A percentile compares a stretch with the other conserved stretches of the same genome.
Conservation (phyloP, 495 filamentous ascomycete genomes). For the Penicillium angulare region DNA sequence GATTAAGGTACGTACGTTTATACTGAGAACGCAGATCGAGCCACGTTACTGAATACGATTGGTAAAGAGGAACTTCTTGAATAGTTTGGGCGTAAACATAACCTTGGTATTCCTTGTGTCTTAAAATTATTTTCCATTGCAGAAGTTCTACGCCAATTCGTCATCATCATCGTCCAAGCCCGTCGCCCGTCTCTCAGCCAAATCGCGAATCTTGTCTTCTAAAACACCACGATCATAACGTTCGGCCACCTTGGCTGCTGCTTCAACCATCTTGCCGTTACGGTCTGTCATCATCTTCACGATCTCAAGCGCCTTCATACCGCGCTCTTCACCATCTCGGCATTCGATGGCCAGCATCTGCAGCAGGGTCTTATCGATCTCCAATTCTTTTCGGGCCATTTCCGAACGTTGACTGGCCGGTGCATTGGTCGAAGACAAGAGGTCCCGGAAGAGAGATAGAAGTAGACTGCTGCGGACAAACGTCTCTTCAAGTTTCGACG, state of each 20-base stretch:
- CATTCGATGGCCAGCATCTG: constrained; percentile 91
- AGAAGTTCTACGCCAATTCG: constrained; percentile 37
- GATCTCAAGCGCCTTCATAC: constrained; percentile 90
- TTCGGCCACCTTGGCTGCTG: constrained; percentile 78
- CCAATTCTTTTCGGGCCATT: constrained; percentile 67
- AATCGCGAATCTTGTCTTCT: constrained; percentile 80
- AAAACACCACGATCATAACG: constrained; percentile 73
- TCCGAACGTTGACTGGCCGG: constrained; percentile 61
- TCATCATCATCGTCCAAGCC: constrained; percentile 56
- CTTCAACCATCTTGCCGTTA: constrained; percentile 80
- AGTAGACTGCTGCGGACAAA: constrained; percentile 74
- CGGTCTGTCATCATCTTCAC: constrained; percentile 75
- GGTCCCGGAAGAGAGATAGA: constrained; percentile 68
- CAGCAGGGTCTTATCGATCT: constrained; percentile 82
- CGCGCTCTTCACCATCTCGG: constrained; percentile 83
- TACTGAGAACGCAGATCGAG: no score
- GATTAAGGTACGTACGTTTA: no score
- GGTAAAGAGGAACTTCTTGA: no score
- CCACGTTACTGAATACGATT: no score
- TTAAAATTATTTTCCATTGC: no score
- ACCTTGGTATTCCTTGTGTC: neutral
- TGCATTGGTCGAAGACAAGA: constrained; percentile 58
- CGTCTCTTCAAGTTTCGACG: constrained; percentile 63
- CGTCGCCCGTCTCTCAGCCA: constrained; percentile 63
- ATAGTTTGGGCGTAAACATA: no score